These are phyloP conservation scores for Pleodorina starrii DNA, from an alignment of 139 green algal species.

Conservation along the genomic window DNA sequence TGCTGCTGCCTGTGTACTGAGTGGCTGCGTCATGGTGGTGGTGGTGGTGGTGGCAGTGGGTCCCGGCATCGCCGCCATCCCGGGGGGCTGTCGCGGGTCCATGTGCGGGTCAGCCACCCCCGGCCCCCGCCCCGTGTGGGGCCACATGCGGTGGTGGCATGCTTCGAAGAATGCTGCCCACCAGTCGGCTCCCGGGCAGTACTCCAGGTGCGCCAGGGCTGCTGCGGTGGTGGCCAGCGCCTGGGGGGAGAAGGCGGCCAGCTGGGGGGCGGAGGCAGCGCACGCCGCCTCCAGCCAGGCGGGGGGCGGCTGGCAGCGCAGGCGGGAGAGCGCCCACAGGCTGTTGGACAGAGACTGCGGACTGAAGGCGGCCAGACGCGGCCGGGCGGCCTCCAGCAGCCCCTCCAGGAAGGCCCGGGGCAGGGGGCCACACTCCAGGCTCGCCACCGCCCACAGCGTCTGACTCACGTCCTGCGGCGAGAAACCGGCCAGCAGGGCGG, in stretches of 20 bases:
- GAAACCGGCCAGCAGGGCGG: neutral
- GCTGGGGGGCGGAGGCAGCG: neutral
- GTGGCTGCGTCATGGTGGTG: too few relatives aligned
- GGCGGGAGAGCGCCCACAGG: constrained; percentile 10
- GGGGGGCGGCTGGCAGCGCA: constrained; percentile 12
- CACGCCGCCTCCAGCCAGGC: neutral
- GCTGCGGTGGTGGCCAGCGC: constrained; percentile 32
- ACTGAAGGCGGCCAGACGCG: neutral
- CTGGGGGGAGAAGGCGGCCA: constrained; percentile 23
- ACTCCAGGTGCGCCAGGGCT: constrained; percentile 9
- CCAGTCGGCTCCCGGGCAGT: neutral
- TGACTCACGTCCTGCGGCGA: constrained; percentile 24
- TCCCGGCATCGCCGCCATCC: too few relatives aligned
- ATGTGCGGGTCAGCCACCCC: neutral
- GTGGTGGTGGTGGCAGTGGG: too few relatives aligned
- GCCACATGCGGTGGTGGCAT: neutral
- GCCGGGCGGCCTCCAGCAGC: neutral
- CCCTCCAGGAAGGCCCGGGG: neutral
- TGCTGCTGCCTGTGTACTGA: too few relatives aligned
- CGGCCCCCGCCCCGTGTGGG: neutral
- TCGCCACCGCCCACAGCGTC: constrained; percentile 34
- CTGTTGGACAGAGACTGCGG: constrained; percentile 32
- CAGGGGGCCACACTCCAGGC: neutral
- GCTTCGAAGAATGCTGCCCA: neutral
- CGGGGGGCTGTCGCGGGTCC: too few relatives aligned